A percentile compares a stretch with the other conserved stretches of the same genome.
Conservation (phyloP, 129 eudicot genomes). For the Flaveria sonorensis region DNA sequence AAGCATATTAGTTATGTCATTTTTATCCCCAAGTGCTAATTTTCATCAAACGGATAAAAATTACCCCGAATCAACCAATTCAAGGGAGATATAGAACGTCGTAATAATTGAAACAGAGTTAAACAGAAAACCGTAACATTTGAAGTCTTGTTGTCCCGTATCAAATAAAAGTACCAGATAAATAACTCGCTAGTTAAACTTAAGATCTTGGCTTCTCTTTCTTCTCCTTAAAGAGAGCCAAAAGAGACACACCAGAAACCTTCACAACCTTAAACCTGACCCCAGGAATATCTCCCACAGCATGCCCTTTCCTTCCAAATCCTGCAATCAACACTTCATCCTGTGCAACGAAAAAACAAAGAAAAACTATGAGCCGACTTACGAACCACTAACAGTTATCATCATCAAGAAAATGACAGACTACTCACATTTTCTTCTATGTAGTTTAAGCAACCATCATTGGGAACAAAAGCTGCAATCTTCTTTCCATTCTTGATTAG, state of each 20-base stretch:
- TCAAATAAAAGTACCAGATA: background rate
- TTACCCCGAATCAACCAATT: background rate
- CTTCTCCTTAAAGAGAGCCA: conserved; percentile 62
- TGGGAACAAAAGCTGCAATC: conserved; percentile 62
- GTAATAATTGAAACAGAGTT: background rate
- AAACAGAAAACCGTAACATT: conserved; percentile 20
- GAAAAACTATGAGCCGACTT: background rate
- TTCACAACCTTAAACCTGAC: conserved; percentile 55
- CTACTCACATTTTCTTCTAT: conserved; percentile 50
- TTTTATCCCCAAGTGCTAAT: no score
- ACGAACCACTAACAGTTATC: background rate
- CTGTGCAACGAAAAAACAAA: conserved; percentile 1
- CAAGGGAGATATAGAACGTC: no score
- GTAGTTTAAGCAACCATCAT: conserved; percentile 63
- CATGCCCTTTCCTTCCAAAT: conserved; percentile 52
- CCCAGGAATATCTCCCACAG: conserved; percentile 64
- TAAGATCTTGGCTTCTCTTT: conserved; percentile 52
- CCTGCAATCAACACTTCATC: conserved; percentile 49
- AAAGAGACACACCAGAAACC: conserved; percentile 56
- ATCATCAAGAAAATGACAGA: background rate
- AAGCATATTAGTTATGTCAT: no score
- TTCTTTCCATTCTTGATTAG: conserved; percentile 54
- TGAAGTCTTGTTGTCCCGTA: conserved; percentile 11
- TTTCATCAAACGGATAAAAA: background rate
- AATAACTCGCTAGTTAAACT: background rate